Evolutionary conservation across 805 yeast species (phyloP).

Genomic region (Starmera caribaea): DNA sequence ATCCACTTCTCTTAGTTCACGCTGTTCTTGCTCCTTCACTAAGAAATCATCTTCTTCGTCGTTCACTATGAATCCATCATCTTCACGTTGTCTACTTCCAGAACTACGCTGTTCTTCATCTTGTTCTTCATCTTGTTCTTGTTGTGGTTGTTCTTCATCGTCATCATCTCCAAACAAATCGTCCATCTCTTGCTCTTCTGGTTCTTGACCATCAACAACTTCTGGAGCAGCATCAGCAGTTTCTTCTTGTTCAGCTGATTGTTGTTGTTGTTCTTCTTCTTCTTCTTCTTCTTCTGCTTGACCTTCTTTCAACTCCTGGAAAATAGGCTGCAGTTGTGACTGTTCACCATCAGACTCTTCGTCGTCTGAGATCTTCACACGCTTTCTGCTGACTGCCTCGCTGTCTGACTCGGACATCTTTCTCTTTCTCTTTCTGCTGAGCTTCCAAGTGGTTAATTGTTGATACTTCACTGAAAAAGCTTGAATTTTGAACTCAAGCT

Average conservation of each 20-base stretch:
- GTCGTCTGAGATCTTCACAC: background rate
- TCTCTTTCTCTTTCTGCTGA: too few species aligned
- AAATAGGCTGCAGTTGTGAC: background rate
- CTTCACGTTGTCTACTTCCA: background rate
- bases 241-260: constrained; percentile 1
- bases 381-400: background rate
- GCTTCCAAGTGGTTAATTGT: too few species aligned
- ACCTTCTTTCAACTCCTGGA: background rate
- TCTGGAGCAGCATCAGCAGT: constrained; percentile 2
- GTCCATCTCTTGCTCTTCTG: constrained; percentile 8
- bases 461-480: too few species aligned
- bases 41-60: constrained; percentile 24
- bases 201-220: constrained; percentile 18
- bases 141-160: constrained; percentile 19
- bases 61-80: constrained; percentile 23
- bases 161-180: constrained; percentile 9
- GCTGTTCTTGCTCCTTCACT: constrained; percentile 8
- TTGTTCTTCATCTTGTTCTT: constrained; percentile 23
- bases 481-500: too few species aligned
- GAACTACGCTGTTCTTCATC: constrained; percentile 19
- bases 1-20: constrained; percentile 27
- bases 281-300: constrained; percentile 2
- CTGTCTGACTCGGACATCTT: constrained; percentile 1
- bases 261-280: constrained; percentile 2
- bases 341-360: constrained; percentile 1